These are phyloP conservation scores for Psilocybe sp. DNA, from an alignment of 768 basidiomycete species.

Conservation along the genomic window DNA sequence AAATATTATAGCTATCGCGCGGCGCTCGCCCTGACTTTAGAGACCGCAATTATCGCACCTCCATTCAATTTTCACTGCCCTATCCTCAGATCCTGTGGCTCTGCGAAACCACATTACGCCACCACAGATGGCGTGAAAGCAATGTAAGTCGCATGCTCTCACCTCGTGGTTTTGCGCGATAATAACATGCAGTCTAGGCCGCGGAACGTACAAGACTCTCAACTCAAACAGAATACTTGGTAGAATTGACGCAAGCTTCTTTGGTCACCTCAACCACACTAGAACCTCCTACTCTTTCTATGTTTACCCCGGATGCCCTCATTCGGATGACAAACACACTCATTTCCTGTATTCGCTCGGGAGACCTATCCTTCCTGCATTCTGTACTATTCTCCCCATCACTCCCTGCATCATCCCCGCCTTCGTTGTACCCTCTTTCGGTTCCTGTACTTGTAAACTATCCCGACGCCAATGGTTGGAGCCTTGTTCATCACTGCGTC, in stretches of 20 bases:
- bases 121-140: slow-evolving; percentile 57
- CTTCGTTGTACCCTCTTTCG: slow-evolving; percentile 41
- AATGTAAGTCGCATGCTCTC: slow-evolving; percentile 38
- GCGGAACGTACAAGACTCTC: slow-evolving; percentile 34
- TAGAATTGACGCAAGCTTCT: slow-evolving; percentile 35
- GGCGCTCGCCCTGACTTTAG: slow-evolving; percentile 73
- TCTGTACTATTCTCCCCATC: slow-evolving; percentile 53
- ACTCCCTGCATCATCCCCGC: slow-evolving; percentile 33
- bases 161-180: slow-evolving; percentile 9
- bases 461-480: slow-evolving; percentile 69
- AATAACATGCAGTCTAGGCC: slow-evolving; percentile 26
- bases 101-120: slow-evolving; percentile 65
- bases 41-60: slow-evolving; percentile 69
- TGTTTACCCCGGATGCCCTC: slow-evolving; percentile 40
- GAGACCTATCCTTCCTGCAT: slow-evolving; percentile 49
- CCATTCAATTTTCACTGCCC: slow-evolving; percentile 63
- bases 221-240: slow-evolving; percentile 33
- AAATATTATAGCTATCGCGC: slow-evolving; percentile 49
- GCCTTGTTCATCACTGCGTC: slow-evolving; percentile 69
- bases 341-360: slow-evolving; percentile 49
- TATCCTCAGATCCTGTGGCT: slow-evolving; percentile 67
- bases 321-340: slow-evolving; percentile 46
- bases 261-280: slow-evolving; percentile 34
- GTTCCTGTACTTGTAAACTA: slow-evolving; percentile 63
- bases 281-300: slow-evolving; percentile 36